These are phyloP conservation scores for Tuber borchii DNA, from an alignment of 495 filamentous ascomycete genomes.

Conservation along the genomic window DNA sequence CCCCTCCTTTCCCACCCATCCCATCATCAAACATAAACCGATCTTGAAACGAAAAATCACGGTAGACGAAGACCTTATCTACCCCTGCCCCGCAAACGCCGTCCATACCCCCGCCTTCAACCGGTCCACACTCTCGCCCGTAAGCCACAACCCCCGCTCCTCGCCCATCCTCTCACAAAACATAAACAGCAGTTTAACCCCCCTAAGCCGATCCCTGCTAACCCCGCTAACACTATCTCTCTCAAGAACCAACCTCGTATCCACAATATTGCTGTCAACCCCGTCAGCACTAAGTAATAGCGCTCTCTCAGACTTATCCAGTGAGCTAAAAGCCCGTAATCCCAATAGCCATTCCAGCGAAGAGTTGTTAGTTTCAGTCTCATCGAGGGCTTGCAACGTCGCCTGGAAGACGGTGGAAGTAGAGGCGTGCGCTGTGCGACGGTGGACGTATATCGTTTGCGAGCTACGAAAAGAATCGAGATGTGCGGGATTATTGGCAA, in stretches of 20 bases:
- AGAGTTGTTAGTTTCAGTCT: conserved; percentile 44
- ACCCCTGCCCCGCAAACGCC: conserved; percentile 42
- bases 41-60: background rate
- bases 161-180: conserved; percentile 59
- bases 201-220: conserved; percentile 63
- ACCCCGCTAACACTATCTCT: conserved; percentile 55
- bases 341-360: conserved; percentile 72
- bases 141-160: conserved; percentile 44
- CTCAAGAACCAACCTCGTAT: conserved; percentile 66
- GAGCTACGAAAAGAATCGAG: conserved; percentile 64
- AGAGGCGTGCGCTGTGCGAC: conserved; percentile 64
- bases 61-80: background rate
- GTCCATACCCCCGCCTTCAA: conserved; percentile 55
- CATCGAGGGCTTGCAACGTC: conserved; percentile 59
- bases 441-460: conserved; percentile 73
- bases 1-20: background rate
- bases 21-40: conserved; percentile 4
- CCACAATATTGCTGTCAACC: conserved; percentile 61
- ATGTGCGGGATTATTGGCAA: conserved; percentile 58
- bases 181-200: conserved; percentile 70
- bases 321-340: conserved; percentile 54
- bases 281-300: conserved; percentile 57
- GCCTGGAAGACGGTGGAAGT: conserved; percentile 67
- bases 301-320: conserved; percentile 70
- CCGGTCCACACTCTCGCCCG: conserved; percentile 49